Evolutionary conservation across 106 monocot genomes (phyloP).

Genomic region (Triglochin maritima): DNA sequence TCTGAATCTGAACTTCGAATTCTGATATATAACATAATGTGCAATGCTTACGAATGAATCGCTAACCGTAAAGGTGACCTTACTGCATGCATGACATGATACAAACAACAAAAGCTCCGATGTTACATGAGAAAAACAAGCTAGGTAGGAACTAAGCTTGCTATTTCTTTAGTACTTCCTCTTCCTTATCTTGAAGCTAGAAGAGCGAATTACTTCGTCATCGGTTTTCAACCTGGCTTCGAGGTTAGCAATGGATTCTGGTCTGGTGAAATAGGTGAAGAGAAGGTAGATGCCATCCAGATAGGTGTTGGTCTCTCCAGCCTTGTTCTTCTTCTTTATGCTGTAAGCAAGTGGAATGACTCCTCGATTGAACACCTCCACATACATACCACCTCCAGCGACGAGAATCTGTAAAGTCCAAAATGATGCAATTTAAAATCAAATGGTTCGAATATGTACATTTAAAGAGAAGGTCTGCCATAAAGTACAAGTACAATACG

Average conservation of each 20-base stretch:
- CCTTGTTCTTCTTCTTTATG: conserved; percentile 84
- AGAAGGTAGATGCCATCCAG: conserved; percentile 86
- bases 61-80: too few relatives aligned
- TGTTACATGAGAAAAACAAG: background rate
- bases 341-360: conserved; percentile 81
- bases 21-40: too few relatives aligned
- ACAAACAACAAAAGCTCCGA: too few relatives aligned
- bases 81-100: too few relatives aligned
- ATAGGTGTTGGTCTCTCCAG: conserved; percentile 68
- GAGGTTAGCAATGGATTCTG: conserved; percentile 53
- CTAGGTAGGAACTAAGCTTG: background rate
- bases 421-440: background rate
- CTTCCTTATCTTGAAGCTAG: conserved; percentile 64
- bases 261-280: conserved; percentile 86
- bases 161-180: conserved; percentile 32
- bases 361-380: conserved; percentile 84
- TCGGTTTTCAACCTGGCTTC: conserved; percentile 46
- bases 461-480: too few relatives aligned
- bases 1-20: too few relatives aligned
- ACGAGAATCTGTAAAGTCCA: conserved; percentile 55
- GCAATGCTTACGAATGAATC: too few relatives aligned
- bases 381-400: conserved; percentile 86
- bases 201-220: conserved; percentile 72
- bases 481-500: too few relatives aligned
- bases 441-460: too few relatives aligned